Conservation (phyloP, 202 grass and related monocot species). For the Elaeis oleifera region DNA sequence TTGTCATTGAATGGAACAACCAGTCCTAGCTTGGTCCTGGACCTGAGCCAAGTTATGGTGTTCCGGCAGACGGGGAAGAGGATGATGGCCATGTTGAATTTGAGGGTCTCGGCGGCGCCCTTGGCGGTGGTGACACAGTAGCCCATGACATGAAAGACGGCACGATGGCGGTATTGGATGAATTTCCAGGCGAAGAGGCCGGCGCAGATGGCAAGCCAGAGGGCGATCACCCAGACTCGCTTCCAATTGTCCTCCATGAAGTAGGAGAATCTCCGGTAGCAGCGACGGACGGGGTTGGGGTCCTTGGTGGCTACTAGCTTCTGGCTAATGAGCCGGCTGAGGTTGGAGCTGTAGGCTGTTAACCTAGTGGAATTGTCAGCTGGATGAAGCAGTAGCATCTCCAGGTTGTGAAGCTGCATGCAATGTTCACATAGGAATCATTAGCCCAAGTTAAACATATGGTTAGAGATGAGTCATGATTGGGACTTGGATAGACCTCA, state of each 20-base stretch:
- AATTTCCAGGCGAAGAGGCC: conserved; percentile 87
- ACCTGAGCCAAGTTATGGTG: conserved; percentile 83
- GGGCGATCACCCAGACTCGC: conserved; percentile 66
- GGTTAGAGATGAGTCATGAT: neutral
- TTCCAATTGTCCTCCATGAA: conserved; percentile 99
- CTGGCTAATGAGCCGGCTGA: conserved; percentile 89
- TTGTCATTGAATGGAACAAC: conserved; percentile 86
- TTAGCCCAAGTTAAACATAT: no score
- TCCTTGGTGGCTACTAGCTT: conserved; percentile 39
- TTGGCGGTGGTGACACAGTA: conserved; percentile 87
- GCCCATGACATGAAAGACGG: conserved; percentile 63
- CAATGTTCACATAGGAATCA: neutral
- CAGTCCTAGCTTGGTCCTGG: conserved; percentile 44
- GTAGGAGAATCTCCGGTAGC: conserved; percentile 32
- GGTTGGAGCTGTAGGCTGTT: conserved; percentile 48
- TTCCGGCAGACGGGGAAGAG: conserved; percentile 84
- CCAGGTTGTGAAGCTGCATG: conserved; percentile 59
- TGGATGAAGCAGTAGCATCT: conserved; percentile 60
- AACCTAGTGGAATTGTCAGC: conserved; percentile 18
- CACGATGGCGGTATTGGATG: conserved; percentile 41
- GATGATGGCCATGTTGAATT: conserved; percentile 93
- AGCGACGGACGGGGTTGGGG: conserved; percentile 31
- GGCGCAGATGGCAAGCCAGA: conserved; percentile 66
- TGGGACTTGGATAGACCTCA: conserved; percentile 30
- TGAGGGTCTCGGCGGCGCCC: conserved; percentile 86